phyloP scores from a whole-genome alignment of 805 yeast genomes.

The Lachancea dasiensis region DNA sequence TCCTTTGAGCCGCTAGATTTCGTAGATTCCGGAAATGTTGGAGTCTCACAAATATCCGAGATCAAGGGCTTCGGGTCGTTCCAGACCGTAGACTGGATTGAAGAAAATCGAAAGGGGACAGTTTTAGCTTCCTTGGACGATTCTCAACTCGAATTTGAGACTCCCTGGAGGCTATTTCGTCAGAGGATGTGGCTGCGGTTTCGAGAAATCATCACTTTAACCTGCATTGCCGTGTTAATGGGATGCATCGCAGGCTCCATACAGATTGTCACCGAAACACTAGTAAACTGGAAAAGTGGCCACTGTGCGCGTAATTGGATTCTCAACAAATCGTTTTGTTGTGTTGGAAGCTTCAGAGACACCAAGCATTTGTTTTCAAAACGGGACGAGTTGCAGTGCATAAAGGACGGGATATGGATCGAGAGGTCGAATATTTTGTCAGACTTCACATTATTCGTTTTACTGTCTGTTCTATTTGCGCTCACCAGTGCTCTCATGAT shows the following conservation, averaged over 20 bases:
- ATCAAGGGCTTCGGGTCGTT: conserved; percentile 48
- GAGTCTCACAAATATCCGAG: conserved; percentile 19
- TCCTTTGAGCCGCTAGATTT: conserved; percentile 4
- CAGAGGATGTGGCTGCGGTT: conserved; percentile 24
- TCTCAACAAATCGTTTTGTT: conserved; percentile 71
- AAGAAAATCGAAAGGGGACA: conserved; percentile 43
- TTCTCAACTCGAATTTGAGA: neutral
- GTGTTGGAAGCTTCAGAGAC: conserved; percentile 29
- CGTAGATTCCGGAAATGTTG: neutral
- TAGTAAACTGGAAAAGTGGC: conserved; percentile 75
- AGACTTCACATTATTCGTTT: conserved; percentile 53
- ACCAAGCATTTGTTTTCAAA: conserved; percentile 12
- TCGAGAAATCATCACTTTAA: conserved; percentile 61
- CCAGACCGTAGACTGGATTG: conserved; percentile 62
- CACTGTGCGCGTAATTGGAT: conserved; percentile 67
- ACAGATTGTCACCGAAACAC: conserved; percentile 78
- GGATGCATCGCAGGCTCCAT: conserved; percentile 81
- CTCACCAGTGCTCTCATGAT: conserved; percentile 63
- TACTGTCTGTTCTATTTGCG: conserved; percentile 57
- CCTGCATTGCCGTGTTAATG: conserved; percentile 65
- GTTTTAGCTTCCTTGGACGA: neutral
- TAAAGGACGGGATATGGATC: conserved; percentile 49
- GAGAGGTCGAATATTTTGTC: conserved; percentile 48
- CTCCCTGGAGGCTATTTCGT: conserved; percentile 13
- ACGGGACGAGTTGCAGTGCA: conserved; percentile 42